Evolutionary conservation across 371 early-diverging fungal genomes (phyloP).

Genomic region (Circinella umbellata): DNA sequence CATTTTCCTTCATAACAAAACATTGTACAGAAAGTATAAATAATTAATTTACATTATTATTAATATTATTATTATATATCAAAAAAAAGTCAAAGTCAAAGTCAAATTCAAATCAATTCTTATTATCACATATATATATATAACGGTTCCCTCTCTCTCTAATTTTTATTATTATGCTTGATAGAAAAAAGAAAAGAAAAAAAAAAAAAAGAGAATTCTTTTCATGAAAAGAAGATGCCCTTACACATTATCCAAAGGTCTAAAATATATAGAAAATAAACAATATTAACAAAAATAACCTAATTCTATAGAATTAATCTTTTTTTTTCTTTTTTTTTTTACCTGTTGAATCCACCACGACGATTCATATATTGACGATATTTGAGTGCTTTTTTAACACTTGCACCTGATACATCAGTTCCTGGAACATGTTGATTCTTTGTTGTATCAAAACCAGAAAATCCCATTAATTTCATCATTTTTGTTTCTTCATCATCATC

Average conservation of each 20-base stretch:
- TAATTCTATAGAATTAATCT: too few relatives aligned
- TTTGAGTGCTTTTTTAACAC: slow-evolving; percentile 77
- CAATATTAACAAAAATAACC: not conserved
- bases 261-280: slow-evolving; percentile 1
- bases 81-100: too few relatives aligned
- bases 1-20: not conserved
- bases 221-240: too few relatives aligned
- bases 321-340: slow-evolving; percentile 14
- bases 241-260: slow-evolving; percentile 44
- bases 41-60: not conserved
- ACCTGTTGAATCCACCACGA: slow-evolving; percentile 88
- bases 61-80: not conserved
- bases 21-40: slow-evolving; percentile 3
- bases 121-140: too few relatives aligned
- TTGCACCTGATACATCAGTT: slow-evolving; percentile 68
- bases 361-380: slow-evolving; percentile 97
- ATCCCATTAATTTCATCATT: slow-evolving; percentile 79
- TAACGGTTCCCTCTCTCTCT: not conserved
- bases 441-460: slow-evolving; percentile 88
- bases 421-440: slow-evolving; percentile 79
- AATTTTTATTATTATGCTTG: not conserved
- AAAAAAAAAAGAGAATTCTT: not conserved
- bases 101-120: too few relatives aligned
- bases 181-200: not conserved
- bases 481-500: slow-evolving; percentile 56